Conservation (phyloP, 345 rosid genomes). For the Populus nigra region DNA sequence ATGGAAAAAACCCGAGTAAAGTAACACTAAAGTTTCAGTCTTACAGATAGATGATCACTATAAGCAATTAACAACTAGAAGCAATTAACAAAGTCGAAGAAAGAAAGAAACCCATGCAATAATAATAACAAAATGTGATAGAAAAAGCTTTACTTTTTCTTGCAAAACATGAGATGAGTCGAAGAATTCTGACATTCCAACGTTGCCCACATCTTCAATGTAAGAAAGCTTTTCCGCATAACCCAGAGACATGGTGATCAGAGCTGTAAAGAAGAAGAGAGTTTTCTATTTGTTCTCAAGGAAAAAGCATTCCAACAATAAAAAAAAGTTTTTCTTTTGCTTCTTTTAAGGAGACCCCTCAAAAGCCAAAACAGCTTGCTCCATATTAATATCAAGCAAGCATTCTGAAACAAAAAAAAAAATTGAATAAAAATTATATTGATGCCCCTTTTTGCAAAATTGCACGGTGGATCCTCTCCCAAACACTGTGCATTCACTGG, state of each 20-base stretch:
- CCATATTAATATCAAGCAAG: too few species aligned
- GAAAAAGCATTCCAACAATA: slow-evolving; percentile 4
- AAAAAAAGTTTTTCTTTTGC: slow-evolving; percentile 15
- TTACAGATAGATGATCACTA: not conserved
- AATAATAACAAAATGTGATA: not conserved
- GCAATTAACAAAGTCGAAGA: not conserved
- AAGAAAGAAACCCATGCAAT: not conserved
- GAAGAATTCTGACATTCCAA: slow-evolving; percentile 93
- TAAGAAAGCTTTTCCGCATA: slow-evolving; percentile 98
- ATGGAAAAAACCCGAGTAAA: not conserved
- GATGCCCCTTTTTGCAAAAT: too few species aligned
- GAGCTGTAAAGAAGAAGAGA: not conserved
- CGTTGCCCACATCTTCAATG: slow-evolving; percentile 97
- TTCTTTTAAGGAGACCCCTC: slow-evolving; percentile 51
- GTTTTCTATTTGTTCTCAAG: slow-evolving; percentile 1
- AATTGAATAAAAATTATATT: too few species aligned
- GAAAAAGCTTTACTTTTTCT: slow-evolving; percentile 56
- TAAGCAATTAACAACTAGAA: not conserved
- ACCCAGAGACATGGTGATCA: slow-evolving; percentile 77
- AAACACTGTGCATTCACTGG: too few species aligned
- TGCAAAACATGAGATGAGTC: slow-evolving; percentile 67
- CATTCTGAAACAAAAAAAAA: too few species aligned
- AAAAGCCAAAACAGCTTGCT: too few species aligned
- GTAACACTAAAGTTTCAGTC: not conserved
- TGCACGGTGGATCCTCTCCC: too few species aligned